phyloP scores from a whole-genome alignment of 2,329 filamentous ascomycete species.

The Huntiella decipiens region DNA sequence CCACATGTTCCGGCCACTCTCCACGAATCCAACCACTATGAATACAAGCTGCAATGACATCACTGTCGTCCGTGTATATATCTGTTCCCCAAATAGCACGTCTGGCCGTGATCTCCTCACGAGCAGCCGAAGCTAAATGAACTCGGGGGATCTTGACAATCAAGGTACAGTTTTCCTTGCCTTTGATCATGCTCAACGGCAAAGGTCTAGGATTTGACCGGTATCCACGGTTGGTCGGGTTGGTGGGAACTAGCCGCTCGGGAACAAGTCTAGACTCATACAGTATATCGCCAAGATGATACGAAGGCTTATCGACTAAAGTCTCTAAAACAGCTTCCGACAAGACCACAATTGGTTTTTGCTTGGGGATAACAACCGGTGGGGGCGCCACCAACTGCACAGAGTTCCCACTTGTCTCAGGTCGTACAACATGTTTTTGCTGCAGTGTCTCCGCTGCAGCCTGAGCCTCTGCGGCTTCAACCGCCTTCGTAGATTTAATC shows the following conservation, averaged over 20 bases:
- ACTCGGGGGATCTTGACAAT: constrained; percentile 72
- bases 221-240: constrained; percentile 24
- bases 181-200: constrained; percentile 51
- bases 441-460: constrained; percentile 15
- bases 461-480: not conserved
- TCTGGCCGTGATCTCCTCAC: constrained; percentile 68
- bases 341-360: constrained; percentile 46
- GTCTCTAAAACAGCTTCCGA: constrained; percentile 54
- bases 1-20: constrained; percentile 65
- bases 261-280: constrained; percentile 52
- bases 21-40: constrained; percentile 85
- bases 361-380: constrained; percentile 30
- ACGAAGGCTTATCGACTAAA: constrained; percentile 49
- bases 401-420: not conserved
- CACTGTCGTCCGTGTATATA: constrained; percentile 89
- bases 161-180: constrained; percentile 73
- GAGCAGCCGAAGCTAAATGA: constrained; percentile 48
- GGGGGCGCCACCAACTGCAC: constrained; percentile 19
- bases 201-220: constrained; percentile 48
- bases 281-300: constrained; percentile 67
- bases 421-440: constrained; percentile 30
- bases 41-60: constrained; percentile 79
- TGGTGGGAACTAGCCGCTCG: constrained; percentile 25
- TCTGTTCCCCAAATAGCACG: constrained; percentile 83
- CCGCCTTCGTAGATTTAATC: constrained; percentile 1